phyloP scores from a whole-genome alignment of 2,329 filamentous ascomycete genomes.

The Fusarium acutatum region DNA sequence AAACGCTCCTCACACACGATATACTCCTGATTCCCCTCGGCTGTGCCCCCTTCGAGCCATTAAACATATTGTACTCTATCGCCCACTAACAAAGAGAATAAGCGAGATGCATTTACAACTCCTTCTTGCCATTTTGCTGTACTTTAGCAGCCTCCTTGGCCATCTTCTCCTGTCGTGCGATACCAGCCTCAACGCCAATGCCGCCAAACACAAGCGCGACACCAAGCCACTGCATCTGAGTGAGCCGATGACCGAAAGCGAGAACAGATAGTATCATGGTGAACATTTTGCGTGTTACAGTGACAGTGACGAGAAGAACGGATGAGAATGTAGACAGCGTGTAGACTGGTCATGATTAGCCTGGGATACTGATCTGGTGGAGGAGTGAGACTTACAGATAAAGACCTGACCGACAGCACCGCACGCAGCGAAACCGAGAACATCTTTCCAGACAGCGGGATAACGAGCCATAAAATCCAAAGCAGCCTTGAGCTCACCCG shows the following conservation, averaged over 20 bases:
- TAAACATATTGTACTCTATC: neutral
- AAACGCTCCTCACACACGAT: neutral
- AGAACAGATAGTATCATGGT: slow-evolving; percentile 98
- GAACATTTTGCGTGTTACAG: slow-evolving; percentile 98
- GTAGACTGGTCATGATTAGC: slow-evolving; percentile 67
- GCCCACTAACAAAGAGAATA: neutral
- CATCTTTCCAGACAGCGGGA: slow-evolving; percentile 84
- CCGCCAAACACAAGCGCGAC: slow-evolving; percentile 94
- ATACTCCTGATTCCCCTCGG: neutral
- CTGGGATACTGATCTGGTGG: neutral
- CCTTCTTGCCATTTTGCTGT: slow-evolving; percentile 45
- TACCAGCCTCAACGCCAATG: slow-evolving; percentile 87
- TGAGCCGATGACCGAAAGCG: slow-evolving; percentile 90
- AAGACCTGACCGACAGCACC: slow-evolving; percentile 96
- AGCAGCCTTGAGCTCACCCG: slow-evolving; percentile 82
- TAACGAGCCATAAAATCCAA: slow-evolving; percentile 82
- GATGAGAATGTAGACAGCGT: slow-evolving; percentile 93
- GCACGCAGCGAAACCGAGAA: slow-evolving; percentile 87
- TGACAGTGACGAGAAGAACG: slow-evolving; percentile 92
- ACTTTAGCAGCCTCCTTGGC: slow-evolving; percentile 74
- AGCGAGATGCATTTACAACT: slow-evolving; percentile 23
- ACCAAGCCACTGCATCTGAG: slow-evolving; percentile 91
- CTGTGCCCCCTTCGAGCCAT: neutral
- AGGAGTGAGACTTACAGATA: slow-evolving; percentile 70
- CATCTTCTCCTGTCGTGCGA: slow-evolving; percentile 83